phyloP scores from a whole-genome alignment of 2,329 filamentous ascomycete genomes.

The Pestalotiopsis sp. region DNA sequence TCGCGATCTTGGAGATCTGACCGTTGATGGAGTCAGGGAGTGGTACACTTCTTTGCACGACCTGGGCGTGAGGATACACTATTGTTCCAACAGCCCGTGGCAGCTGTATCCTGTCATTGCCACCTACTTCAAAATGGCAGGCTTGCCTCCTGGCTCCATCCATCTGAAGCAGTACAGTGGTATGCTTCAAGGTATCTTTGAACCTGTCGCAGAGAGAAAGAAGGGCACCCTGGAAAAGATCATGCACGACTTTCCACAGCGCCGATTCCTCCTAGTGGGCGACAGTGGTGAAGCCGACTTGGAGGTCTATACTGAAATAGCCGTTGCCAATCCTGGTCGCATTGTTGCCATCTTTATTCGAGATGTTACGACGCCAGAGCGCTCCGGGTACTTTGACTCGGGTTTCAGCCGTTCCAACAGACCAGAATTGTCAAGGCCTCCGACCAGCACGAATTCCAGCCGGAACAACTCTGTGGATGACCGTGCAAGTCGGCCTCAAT shows the following conservation, averaged over 20 bases:
- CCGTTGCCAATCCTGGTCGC: slow-evolving; percentile 77
- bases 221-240: slow-evolving; percentile 85
- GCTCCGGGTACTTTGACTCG: slow-evolving; percentile 77
- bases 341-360: slow-evolving; percentile 90
- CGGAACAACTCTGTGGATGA: slow-evolving; percentile 22
- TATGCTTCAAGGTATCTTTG: slow-evolving; percentile 97
- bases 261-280: slow-evolving; percentile 88
- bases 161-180: slow-evolving; percentile 96
- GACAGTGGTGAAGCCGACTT: slow-evolving; percentile 97
- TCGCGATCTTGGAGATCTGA: slow-evolving; percentile 78
- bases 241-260: slow-evolving; percentile 83
- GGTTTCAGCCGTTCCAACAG: slow-evolving; percentile 34
- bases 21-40: slow-evolving; percentile 75
- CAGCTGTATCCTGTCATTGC: slow-evolving; percentile 90
- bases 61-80: slow-evolving; percentile 88
- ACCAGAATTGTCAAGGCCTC: slow-evolving; percentile 26
- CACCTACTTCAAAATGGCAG: slow-evolving; percentile 79
- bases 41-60: slow-evolving; percentile 82
- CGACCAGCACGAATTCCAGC: slow-evolving; percentile 19
- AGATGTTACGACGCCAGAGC: slow-evolving; percentile 84
- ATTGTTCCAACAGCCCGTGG: slow-evolving; percentile 99
- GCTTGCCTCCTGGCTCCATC: slow-evolving; percentile 84
- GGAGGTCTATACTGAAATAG: slow-evolving; percentile 96
- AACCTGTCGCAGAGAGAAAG: slow-evolving; percentile 94
- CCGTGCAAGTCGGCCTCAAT: slow-evolving; percentile 27